Base-by-base conservation (phyloP, 2,329 filamentous ascomycete genomes). In the Rutstroemia sp. region DNA sequence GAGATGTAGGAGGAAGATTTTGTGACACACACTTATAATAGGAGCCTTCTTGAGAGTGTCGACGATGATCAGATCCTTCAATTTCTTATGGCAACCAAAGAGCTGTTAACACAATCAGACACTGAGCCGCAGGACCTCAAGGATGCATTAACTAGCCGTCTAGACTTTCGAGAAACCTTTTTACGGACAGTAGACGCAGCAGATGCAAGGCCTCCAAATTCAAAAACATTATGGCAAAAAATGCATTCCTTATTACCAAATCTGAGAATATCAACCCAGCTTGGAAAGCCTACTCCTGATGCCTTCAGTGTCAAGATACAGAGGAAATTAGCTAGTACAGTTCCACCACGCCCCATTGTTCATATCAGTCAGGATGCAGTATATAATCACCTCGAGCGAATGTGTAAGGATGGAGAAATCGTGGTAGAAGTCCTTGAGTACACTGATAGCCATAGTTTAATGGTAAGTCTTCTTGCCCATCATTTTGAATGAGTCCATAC, bases 291-390 rank as follows among this genome's bases (percentile, higher is more conserved):
- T 0, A 83, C 95, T 0, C 79, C 85, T 0, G 84, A 85, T n/a
- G 84, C 92, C 0, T 97, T 96, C 70, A 96, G 90, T 65, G 82
- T 83, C 23, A 95, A 96, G 68, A 79, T 97, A 39, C 94, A 99
- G 69, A 82, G 92, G n/a, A 87, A 87, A 61, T 77, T 99, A 34
- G 92, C 94, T 0, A 96, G 91, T 63, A 96, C 91, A 0, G 92
- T 96, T 65, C 94, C 94, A 4, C 94, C 94, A 7, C 82, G 92
- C 8, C 92, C 92, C 0, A 92, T 96, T 64, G 88, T 96, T 10
- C 79, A 90, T 53, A 75, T 92, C 2, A 82, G 80, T 25, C 87
- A 89, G 63, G 80, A 85, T 14, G 85, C 90, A 65, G 88, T 91
- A 0, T 80, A 87, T 61, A 73, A 73, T 19, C 85, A 89, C 63